Conservation (phyloP, 495 filamentous ascomycete genomes). For the Rhizodiscina lignyota region DNA sequence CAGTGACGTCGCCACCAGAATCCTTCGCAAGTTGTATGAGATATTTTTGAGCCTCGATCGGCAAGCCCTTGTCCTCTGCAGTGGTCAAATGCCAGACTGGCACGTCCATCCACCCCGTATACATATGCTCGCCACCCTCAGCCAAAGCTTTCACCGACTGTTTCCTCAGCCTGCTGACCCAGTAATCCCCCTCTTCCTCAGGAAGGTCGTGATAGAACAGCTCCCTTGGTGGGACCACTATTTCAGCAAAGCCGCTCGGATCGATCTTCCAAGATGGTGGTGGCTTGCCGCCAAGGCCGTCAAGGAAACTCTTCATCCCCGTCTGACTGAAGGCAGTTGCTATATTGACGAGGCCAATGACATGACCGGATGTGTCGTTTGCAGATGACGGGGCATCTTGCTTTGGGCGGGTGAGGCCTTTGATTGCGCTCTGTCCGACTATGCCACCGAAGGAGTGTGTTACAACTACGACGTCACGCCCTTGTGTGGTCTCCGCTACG, state of each 20-base stretch:
- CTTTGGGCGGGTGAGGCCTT: slow-evolving; percentile 1
- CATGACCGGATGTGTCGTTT: slow-evolving; percentile 13
- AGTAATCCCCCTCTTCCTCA: slow-evolving; percentile 16
- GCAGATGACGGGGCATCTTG: background rate
- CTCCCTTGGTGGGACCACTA: slow-evolving; percentile 11
- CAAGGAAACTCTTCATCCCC: slow-evolving; percentile 14
- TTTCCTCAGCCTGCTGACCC: slow-evolving; percentile 14
- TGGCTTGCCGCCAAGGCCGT: slow-evolving; percentile 12
- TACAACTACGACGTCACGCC: slow-evolving; percentile 2
- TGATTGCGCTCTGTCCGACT: slow-evolving; percentile 4
- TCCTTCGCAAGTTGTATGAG: slow-evolving; percentile 12
- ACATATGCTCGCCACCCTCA: slow-evolving; percentile 14
- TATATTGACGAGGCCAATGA: slow-evolving; percentile 17
- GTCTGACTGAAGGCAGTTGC: slow-evolving; percentile 18
- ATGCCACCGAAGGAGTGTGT: slow-evolving; percentile 4
- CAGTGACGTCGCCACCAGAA: slow-evolving; percentile 13
- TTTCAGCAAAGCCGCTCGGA: slow-evolving; percentile 16
- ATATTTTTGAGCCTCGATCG: slow-evolving; percentile 1
- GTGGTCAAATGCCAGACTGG: slow-evolving; percentile 3
- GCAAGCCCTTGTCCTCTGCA: background rate
- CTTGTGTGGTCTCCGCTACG: background rate
- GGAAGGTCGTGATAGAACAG: slow-evolving; percentile 23
- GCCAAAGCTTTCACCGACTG: slow-evolving; percentile 6
- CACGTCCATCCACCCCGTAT: slow-evolving; percentile 21
- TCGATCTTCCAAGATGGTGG: no score